These are phyloP conservation scores for Aspergillus cejpii DNA, from an alignment of 2,329 filamentous ascomycete genomes.

Conservation along the genomic window DNA sequence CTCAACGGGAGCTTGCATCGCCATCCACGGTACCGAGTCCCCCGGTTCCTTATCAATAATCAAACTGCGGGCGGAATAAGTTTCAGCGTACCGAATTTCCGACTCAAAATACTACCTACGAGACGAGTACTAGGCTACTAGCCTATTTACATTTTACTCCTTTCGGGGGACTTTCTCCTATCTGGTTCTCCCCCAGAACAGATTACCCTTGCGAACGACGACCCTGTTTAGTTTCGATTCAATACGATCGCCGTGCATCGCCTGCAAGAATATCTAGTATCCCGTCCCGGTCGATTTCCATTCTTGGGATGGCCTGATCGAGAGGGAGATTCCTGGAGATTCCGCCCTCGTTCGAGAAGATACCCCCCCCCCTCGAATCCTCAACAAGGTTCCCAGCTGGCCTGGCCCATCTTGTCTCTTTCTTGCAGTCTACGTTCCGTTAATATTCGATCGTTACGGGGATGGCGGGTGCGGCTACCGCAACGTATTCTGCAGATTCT, in stretches of 20 bases:
- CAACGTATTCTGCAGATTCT: slow-evolving; percentile 35
- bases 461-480: slow-evolving; percentile 40
- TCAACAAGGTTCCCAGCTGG: slow-evolving; percentile 28
- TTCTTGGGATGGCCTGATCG: slow-evolving; percentile 31
- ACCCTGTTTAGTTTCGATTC: too few species aligned
- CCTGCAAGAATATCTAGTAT: neutral
- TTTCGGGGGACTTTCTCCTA: too few species aligned
- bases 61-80: slow-evolving; percentile 17
- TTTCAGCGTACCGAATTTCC: slow-evolving; percentile 13
- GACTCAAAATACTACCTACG: slow-evolving; percentile 6
- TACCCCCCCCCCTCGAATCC: slow-evolving; percentile 1
- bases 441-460: slow-evolving; percentile 16
- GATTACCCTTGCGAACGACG: neutral
- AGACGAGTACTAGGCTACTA: too few species aligned
- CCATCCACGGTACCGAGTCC: slow-evolving; percentile 19
- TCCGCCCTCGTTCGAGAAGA: slow-evolving; percentile 11
- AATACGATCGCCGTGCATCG: too few species aligned
- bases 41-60: slow-evolving; percentile 7
- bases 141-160: slow-evolving; percentile 33
- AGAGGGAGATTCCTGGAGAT: slow-evolving; percentile 12
- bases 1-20: neutral
- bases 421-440: slow-evolving; percentile 10
- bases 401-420: slow-evolving; percentile 20
- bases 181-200: too few species aligned
- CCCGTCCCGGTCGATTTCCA: slow-evolving; percentile 4